Conservation (phyloP, 768 basidiomycete genomes). For the Lentinula guzmanii region DNA sequence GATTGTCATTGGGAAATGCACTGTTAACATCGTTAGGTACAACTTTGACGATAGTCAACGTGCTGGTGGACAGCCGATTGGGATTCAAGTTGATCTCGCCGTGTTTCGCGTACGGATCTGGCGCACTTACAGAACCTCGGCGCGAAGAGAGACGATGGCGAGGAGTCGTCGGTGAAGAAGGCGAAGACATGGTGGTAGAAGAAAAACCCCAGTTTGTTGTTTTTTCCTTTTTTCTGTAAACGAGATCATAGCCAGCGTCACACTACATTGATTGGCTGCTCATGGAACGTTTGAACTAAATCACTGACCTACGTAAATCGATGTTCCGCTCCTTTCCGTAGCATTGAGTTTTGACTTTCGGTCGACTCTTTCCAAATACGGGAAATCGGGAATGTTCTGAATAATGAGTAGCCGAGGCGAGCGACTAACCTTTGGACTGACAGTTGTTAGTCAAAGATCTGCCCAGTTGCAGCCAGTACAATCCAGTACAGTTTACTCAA, state of each 20-base stretch:
- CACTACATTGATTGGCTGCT: background rate
- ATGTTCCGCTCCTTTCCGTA: constrained; percentile 2
- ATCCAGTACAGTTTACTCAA: too few relatives aligned
- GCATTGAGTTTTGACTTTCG: background rate
- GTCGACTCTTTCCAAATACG: background rate
- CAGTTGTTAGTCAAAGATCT: too few relatives aligned
- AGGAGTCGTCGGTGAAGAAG: constrained; percentile 1
- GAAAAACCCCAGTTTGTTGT: background rate
- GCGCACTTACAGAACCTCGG: constrained; percentile 62
- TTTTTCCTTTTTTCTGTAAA: background rate
- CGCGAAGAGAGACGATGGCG: constrained; percentile 42
- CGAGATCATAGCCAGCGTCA: background rate
- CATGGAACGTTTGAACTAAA: background rate
- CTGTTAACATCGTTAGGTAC: background rate
- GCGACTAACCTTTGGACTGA: too few relatives aligned
- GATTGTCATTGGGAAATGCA: background rate
- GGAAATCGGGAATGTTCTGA: background rate
- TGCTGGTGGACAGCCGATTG: constrained; percentile 51
- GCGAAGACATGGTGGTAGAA: background rate
- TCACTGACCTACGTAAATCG: constrained; percentile 2
- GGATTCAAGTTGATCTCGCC: constrained; percentile 46
- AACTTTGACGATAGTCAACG: constrained; percentile 73
- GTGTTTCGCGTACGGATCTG: constrained; percentile 63
- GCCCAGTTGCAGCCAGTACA: too few relatives aligned
- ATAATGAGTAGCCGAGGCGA: background rate